Percentiles rank a stretch among this genome's conserved stretches.
Conservation (phyloP, 495 filamentous ascomycete genomes). For the Aspergillus biplanus region DNA sequence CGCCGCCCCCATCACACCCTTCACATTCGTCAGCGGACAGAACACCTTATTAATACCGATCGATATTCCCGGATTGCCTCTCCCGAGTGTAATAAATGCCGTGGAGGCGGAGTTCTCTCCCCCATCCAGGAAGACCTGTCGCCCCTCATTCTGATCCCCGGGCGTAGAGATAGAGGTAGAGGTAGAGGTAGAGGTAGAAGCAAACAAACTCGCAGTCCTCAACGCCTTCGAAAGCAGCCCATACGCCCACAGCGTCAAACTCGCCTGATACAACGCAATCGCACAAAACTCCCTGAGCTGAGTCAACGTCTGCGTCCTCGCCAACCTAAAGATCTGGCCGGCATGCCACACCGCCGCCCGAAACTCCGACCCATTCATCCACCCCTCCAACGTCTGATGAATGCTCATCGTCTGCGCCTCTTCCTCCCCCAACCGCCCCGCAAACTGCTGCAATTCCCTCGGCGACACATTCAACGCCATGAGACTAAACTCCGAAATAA, state of each 20-base stretch:
- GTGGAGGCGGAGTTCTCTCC: not conserved
- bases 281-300: not conserved
- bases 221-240: not conserved
- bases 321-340: not conserved
- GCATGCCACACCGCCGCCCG: constrained; percentile 1
- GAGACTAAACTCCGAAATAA: not conserved
- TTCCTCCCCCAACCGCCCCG: not conserved
- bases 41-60: not conserved
- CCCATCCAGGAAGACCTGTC: not conserved
- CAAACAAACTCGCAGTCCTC: not conserved
- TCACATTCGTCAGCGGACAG: not conserved
- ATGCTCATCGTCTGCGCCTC: not conserved
- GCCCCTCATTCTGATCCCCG: not conserved
- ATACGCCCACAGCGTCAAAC: constrained; percentile 8
- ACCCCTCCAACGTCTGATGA: not conserved
- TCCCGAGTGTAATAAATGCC: not conserved
- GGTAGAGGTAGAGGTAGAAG: too few relatives aligned
- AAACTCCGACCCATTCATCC: constrained; percentile 3
- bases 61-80: not conserved
- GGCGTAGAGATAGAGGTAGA: too few relatives aligned
- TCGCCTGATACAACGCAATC: not conserved
- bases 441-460: constrained; percentile 1
- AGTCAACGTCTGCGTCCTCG: not conserved
- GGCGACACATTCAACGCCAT: not conserved
- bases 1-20: not conserved